Conservation (phyloP, 371 early-diverging fungal genomes). For the Mucor irregularis region DNA sequence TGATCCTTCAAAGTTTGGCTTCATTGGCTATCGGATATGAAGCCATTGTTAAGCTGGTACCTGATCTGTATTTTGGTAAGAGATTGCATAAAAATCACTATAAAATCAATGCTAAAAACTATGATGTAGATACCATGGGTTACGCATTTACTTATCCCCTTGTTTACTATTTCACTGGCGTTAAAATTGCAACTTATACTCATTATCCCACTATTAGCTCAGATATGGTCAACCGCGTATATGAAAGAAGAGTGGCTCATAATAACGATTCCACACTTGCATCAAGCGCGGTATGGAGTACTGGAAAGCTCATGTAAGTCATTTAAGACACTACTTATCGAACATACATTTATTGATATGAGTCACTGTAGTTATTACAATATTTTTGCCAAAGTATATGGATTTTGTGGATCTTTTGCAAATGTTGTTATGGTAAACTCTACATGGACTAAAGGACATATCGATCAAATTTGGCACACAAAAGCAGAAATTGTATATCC, state of each 20-base stretch:
- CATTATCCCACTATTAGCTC: slow-evolving; percentile 96
- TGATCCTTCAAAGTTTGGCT: slow-evolving; percentile 86
- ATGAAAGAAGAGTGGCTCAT: slow-evolving; percentile 62
- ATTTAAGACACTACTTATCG: no score
- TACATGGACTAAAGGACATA: slow-evolving; percentile 93
- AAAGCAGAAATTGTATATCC: slow-evolving; percentile 83
- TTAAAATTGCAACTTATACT: slow-evolving; percentile 82
- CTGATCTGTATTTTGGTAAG: slow-evolving; percentile 85
- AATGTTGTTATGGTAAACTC: slow-evolving; percentile 89
- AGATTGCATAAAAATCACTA: neutral
- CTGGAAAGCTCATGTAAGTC: slow-evolving; percentile 67
- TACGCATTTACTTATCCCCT: slow-evolving; percentile 93
- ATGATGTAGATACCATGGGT: slow-evolving; percentile 83
- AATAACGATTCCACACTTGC: slow-evolving; percentile 68
- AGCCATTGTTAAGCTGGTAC: slow-evolving; percentile 67
- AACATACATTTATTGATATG: no score
- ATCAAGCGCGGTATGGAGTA: slow-evolving; percentile 56
- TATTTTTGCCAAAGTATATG: slow-evolving; percentile 75
- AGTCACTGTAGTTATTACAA: slow-evolving; percentile 69
- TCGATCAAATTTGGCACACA: slow-evolving; percentile 73
- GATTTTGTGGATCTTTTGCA: slow-evolving; percentile 77
- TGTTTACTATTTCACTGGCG: slow-evolving; percentile 60
- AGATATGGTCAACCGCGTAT: slow-evolving; percentile 90
- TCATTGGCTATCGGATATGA: slow-evolving; percentile 78
- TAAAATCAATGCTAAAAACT: neutral